Evolutionary conservation across 1,284 basidiomycete species (phyloP).

Genomic region (Boletellus deceptivus): DNA sequence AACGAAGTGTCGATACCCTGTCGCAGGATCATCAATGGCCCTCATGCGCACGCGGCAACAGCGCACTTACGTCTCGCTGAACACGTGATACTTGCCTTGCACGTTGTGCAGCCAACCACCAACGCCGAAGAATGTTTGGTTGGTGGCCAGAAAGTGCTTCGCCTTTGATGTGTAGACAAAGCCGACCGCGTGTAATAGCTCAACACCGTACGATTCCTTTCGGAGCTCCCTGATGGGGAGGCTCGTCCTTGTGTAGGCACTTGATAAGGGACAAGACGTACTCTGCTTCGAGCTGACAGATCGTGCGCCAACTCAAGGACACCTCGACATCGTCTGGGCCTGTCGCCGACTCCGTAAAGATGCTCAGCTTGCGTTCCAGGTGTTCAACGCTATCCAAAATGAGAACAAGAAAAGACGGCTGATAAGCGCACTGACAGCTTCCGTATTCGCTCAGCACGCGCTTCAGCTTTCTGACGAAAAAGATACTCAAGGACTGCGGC

Average conservation of each 20-base stretch:
- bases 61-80: constrained; percentile 81
- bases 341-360: constrained; percentile 89
- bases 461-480: constrained; percentile 68
- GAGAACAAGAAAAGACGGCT: constrained; percentile 1
- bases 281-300: constrained; percentile 83
- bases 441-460: constrained; percentile 74
- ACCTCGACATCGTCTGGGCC: constrained; percentile 73
- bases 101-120: constrained; percentile 94
- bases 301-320: constrained; percentile 67
- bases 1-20: constrained; percentile 84
- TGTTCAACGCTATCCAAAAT: constrained; percentile 55
- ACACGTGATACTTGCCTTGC: constrained; percentile 90
- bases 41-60: not conserved
- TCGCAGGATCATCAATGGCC: not conserved
- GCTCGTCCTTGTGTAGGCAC: not conserved
- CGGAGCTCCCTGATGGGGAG: constrained; percentile 64
- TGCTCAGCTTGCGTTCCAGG: constrained; percentile 83
- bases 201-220: constrained; percentile 90
- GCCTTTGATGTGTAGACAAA: constrained; percentile 87
- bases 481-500: constrained; percentile 8
- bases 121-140: constrained; percentile 75
- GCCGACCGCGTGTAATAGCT: constrained; percentile 89
- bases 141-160: constrained; percentile 77
- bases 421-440: constrained; percentile 50
- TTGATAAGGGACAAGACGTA: constrained; percentile 38